These are phyloP conservation scores for Zymoseptoria crescenta DNA, from an alignment of 2,329 filamentous ascomycete species.

Conservation along the genomic window DNA sequence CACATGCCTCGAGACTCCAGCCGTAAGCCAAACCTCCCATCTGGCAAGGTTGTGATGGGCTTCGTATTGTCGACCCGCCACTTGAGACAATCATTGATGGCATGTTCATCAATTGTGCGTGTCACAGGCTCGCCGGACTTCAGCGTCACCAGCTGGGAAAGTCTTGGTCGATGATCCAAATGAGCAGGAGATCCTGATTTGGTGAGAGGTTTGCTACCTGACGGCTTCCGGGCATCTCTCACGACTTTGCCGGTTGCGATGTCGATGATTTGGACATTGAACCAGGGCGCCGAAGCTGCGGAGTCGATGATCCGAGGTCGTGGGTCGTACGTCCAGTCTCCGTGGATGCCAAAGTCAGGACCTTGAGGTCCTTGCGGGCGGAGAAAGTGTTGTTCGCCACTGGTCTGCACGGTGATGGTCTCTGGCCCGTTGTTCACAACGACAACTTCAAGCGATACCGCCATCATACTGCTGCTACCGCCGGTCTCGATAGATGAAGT, in stretches of 20 bases:
- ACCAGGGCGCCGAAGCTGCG: too few species aligned
- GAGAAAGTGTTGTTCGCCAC: too few species aligned
- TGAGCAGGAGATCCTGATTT: not conserved
- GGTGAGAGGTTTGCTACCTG: too few species aligned
- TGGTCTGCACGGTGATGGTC: too few species aligned
- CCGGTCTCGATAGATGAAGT: too few species aligned
- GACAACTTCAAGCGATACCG: too few species aligned
- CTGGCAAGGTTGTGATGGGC: not conserved
- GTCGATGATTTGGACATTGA: slow-evolving; percentile 11
- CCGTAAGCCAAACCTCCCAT: slow-evolving; percentile 2
- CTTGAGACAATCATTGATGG: not conserved
- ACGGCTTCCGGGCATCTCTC: not conserved
- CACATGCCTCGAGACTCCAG: slow-evolving; percentile 3
- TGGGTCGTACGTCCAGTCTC: too few species aligned
- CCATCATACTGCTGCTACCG: too few species aligned
- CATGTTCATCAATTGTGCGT: not conserved
- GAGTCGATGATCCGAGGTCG: too few species aligned
- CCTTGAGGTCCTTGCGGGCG: too few species aligned
- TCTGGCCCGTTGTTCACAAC: too few species aligned
- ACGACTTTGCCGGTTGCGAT: slow-evolving; percentile 4
- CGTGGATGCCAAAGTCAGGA: too few species aligned
- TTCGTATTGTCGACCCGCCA: not conserved
- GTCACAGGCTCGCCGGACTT: slow-evolving; percentile 1
- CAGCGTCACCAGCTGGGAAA: slow-evolving; percentile 1
- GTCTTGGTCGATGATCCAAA: slow-evolving; percentile 2